Evolutionary conservation across 1,284 basidiomycete genomes (phyloP), one percentile per base, ranked within the genome.

Genomic region (Sporisorium scitamineum): DNA sequence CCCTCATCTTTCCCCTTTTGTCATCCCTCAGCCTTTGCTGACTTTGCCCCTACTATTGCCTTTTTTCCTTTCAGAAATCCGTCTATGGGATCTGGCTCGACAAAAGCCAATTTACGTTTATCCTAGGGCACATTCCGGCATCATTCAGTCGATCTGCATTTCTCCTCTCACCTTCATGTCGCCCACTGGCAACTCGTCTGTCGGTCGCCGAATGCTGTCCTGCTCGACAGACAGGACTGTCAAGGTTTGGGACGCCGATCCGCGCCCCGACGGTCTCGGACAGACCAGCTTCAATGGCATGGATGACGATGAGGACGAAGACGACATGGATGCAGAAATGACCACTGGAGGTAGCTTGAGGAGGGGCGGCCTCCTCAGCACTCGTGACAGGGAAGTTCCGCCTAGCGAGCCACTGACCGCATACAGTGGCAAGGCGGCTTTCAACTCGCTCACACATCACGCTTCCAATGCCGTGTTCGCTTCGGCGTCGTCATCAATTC

Each of bases 381-480:
- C 76, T 14, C 73, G 77, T 20, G 76, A 77, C 53, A 72, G 56
- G 22, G 70, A 76, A 22, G 62, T 70, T 5, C 58, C 76, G 6
- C 62, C 73, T 2, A 82, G 73, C 55, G 79, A 84, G 68, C 82
- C 84, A 2, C 41, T 85, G 34, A 76, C 78, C 20, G 74, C 81
- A 22, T 85, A 82, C 78, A 75, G 77, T 44, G 79, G 80, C 32
- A 78, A 78, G 52, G 57, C 78, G 5, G 83, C 84, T 3, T 82
- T 60, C 80, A 95, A 94, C 84, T 92, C 93, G 44, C 93, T 99
- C 87, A 94, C 97, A 79, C 97, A 98, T 83, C 97, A 98, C 85
- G 90, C 92, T 51, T 90, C 90, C 47, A 92, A 94, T 71, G 89
- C 92, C 22, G 85, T 95, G 5, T 99, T 99, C 80, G 96, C 95